phyloP scores from a whole-genome alignment of 2,329 filamentous ascomycete genomes.

The Diaporthe vaccinii region DNA sequence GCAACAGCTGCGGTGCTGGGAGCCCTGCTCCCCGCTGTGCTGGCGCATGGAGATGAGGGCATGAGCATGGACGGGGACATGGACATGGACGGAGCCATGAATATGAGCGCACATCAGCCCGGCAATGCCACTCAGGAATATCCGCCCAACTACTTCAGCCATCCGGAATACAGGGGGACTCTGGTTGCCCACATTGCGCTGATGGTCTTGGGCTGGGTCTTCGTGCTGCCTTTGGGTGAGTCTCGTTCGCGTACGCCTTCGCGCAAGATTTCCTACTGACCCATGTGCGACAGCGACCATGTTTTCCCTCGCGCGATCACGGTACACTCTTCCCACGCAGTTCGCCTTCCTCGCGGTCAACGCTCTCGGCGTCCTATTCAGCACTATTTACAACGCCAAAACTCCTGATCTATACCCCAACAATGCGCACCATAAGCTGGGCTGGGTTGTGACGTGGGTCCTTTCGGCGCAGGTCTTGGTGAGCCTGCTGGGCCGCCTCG shows the following conservation, averaged over 20 bases:
- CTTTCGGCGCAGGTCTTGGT: constrained; percentile 78
- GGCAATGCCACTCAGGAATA: constrained; percentile 46
- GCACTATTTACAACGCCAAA: constrained; percentile 80
- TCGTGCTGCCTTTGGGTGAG: constrained; percentile 78
- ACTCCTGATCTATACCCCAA: constrained; percentile 90
- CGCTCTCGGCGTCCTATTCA: constrained; percentile 73
- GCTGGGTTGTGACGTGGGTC: constrained; percentile 85
- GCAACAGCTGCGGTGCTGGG: constrained; percentile 48
- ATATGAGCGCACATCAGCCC: constrained; percentile 44
- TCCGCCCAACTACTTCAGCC: constrained; percentile 55
- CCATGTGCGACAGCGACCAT: constrained; percentile 75
- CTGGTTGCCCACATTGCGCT: constrained; percentile 73
- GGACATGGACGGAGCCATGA: constrained; percentile 50
- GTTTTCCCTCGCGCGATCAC: constrained; percentile 85
- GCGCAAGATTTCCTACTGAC: constrained; percentile 38
- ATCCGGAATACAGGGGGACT: constrained; percentile 53
- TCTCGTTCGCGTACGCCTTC: constrained; percentile 31
- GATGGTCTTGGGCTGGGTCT: constrained; percentile 78
- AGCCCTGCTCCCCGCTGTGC: constrained; percentile 47
- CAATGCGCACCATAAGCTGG: constrained; percentile 90
- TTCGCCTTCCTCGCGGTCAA: constrained; percentile 76
- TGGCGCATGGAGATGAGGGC: constrained; percentile 51
- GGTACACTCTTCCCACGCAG: constrained; percentile 78
- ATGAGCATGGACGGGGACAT: constrained; percentile 51
- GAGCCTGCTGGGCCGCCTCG: constrained; percentile 73